Evolutionary conservation across 2,329 filamentous ascomycete genomes (phyloP).

Genomic region (Leptographium procerum): DNA sequence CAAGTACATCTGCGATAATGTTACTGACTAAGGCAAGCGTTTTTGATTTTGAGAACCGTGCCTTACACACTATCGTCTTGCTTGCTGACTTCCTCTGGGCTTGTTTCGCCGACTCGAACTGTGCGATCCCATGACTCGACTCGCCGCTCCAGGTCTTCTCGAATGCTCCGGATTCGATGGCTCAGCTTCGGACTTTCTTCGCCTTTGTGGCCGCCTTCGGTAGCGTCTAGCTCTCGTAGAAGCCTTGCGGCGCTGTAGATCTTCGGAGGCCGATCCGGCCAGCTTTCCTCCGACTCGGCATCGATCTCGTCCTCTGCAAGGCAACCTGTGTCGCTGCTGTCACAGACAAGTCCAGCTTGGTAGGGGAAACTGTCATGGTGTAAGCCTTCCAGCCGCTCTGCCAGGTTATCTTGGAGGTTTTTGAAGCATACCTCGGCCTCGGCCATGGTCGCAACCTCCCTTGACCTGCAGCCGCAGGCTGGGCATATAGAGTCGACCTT

Average conservation of each 20-base stretch:
- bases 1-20: no score
- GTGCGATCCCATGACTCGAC: neutral
- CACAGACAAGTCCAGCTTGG: neutral
- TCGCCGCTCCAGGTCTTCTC: slow-evolving; percentile 6
- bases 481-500: neutral
- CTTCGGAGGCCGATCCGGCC: neutral
- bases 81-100: neutral
- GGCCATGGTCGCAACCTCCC: neutral
- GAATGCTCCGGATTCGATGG: slow-evolving; percentile 3
- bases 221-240: neutral
- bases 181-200: slow-evolving; percentile 3
- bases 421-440: neutral
- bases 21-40: no score
- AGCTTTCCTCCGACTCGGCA: neutral
- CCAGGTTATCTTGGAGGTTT: neutral
- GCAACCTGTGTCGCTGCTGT: neutral
- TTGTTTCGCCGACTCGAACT: neutral
- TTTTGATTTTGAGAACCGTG: no score
- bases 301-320: neutral
- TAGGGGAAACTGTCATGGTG: neutral
- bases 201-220: neutral
- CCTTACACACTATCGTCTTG: neutral
- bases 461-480: neutral
- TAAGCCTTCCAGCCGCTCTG: neutral
- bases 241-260: neutral